Conservation (phyloP, 768 basidiomycete genomes). For the Crepidotus variabilis region DNA sequence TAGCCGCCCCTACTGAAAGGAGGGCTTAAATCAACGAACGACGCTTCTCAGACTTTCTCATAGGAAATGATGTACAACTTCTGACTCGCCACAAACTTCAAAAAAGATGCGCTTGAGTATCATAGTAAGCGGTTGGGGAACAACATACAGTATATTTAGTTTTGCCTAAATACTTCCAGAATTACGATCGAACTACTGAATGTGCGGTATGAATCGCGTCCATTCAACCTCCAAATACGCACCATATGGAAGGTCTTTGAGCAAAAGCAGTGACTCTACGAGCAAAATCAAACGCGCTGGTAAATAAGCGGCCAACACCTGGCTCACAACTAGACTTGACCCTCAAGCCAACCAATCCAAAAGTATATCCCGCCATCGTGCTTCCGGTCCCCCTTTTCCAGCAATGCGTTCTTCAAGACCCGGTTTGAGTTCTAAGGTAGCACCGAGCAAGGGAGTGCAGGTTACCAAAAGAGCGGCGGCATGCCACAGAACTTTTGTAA, state of each 20-base stretch:
- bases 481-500: constrained; percentile 8
- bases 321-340: not conserved
- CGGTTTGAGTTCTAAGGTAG: not conserved
- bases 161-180: too few relatives aligned
- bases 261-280: not conserved
- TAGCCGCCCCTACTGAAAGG: too few relatives aligned
- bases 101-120: too few relatives aligned
- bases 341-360: not conserved
- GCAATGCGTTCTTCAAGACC: not conserved
- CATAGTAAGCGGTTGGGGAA: too few relatives aligned
- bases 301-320: not conserved
- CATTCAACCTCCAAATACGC: not conserved
- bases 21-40: too few relatives aligned
- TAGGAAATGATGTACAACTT: too few relatives aligned
- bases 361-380: not conserved
- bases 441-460: not conserved
- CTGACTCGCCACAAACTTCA: too few relatives aligned
- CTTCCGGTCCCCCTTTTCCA: not conserved
- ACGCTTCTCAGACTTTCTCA: too few relatives aligned
- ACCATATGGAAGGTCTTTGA: not conserved
- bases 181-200: not conserved
- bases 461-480: not conserved
- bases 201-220: constrained; percentile 1
- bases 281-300: constrained; percentile 1
- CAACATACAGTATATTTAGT: too few relatives aligned